These are phyloP conservation scores for Podila epicladia DNA, from an alignment of 192 early-diverging fungal species.

Conservation along the genomic window DNA sequence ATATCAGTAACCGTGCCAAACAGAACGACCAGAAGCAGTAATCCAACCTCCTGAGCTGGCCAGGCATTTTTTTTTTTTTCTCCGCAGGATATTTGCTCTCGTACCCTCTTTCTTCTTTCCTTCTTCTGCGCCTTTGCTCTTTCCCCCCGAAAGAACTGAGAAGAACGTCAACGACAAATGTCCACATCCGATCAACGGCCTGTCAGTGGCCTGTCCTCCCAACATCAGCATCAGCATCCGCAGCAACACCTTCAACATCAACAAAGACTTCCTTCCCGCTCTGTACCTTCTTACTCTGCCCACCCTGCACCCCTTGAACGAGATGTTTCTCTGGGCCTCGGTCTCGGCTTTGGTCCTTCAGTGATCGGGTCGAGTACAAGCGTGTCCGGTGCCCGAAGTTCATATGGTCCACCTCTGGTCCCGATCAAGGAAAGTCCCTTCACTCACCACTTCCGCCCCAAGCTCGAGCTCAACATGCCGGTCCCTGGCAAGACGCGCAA, in stretches of 20 bases:
- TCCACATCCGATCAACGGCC: too few relatives aligned
- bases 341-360: neutral
- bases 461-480: conserved; percentile 17
- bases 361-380: neutral
- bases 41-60: too few relatives aligned
- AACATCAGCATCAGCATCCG: neutral
- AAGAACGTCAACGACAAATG: too few relatives aligned
- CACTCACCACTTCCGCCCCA: conserved; percentile 6
- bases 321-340: neutral
- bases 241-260: conserved; percentile 6
- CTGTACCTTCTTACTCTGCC: too few relatives aligned
- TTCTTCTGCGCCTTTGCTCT: neutral
- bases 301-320: conserved; percentile 1
- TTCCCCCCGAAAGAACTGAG: neutral
- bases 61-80: neutral
- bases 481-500: conserved; percentile 42
- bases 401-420: conserved; percentile 6
- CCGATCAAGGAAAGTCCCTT: conserved; percentile 21
- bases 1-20: too few relatives aligned
- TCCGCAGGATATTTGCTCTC: neutral
- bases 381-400: neutral
- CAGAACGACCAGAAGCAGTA: too few relatives aligned
- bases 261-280: neutral
- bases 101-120: neutral
- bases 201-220: neutral